Base-by-base conservation (phyloP, 2,329 filamentous ascomycete genomes). In the Metarhizium guizhouense region DNA sequence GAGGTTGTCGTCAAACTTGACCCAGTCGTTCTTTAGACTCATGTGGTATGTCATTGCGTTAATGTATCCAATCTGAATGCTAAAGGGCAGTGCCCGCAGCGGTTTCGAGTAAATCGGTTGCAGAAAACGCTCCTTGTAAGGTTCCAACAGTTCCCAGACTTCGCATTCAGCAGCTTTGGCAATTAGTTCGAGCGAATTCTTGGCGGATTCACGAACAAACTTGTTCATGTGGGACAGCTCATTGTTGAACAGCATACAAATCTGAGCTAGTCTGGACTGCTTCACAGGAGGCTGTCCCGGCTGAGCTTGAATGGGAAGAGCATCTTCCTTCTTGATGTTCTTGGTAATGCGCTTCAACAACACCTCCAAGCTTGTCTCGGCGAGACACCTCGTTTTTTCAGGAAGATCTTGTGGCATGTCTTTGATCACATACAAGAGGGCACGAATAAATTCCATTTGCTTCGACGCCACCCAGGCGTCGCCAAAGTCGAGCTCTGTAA, bases 31-130 rank as follows among this genome's bases (percentile, higher is more conserved):
- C 68, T 95, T 93, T 51, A 99, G 78, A 56, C 87, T 86, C 74
- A 99, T 82, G 67, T 95, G 95, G 70, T 95, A 99, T 0, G 90
- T 96, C 67, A 99, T 91, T 1, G 94, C 94, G 68, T 99, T 95
- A 62, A 99, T 96, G 67, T 95, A 97, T 4, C 94, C 95, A 62
- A 99, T 99, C 73, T 99, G 95, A 3, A 90, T 93, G 5, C 90
- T 81, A 67, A 99, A 99, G 0, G 94, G 94, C 58, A 99, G 76
- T 0, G 94, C 95, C 58, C 94, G 83, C 20, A 99, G 73, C 14
- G 94, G 94, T 69, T 99, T 99, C 62, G 90, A 89, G 74, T 94
- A 99, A 51, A 99, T 96, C 0, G 92, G 90, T 57, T 86, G 81
- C n/a, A 97, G 76, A 40, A 97, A 80, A 36, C 90, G 82, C 57